phyloP scores from a whole-genome alignment of 1,284 basidiomycete species.

The Apiotrichum mycotoxinovorans region DNA sequence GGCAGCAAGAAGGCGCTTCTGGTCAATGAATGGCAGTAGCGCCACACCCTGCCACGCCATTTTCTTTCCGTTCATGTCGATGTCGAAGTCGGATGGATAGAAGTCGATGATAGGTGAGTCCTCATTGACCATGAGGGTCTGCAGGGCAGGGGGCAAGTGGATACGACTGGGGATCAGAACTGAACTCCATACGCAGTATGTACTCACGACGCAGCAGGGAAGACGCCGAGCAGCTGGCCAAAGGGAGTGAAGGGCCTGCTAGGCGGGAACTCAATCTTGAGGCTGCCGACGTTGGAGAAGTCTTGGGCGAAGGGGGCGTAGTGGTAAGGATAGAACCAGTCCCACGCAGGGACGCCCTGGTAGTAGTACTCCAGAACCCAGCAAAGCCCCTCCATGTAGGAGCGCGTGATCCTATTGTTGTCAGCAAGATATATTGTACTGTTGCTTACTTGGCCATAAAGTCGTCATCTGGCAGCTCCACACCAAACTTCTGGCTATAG shows the following conservation, averaged over 20 bases:
- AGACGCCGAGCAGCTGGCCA: slow-evolving; percentile 97
- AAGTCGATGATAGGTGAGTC: slow-evolving; percentile 95
- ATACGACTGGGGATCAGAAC: slow-evolving; percentile 59
- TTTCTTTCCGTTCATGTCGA: slow-evolving; percentile 99
- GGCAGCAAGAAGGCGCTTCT: slow-evolving; percentile 73
- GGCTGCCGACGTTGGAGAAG: slow-evolving; percentile 73
- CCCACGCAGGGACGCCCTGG: slow-evolving; percentile 97
- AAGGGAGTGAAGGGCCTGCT: slow-evolving; percentile 85
- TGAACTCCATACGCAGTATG: neutral
- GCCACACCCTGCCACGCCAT: slow-evolving; percentile 99
- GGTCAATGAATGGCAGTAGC: slow-evolving; percentile 92
- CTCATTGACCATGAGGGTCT: slow-evolving; percentile 79
- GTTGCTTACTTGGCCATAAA: slow-evolving; percentile 69
- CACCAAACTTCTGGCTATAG: slow-evolving; percentile 88
- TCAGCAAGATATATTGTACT: neutral
- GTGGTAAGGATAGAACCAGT: slow-evolving; percentile 99
- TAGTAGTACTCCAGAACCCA: slow-evolving; percentile 99
- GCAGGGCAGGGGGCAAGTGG: slow-evolving; percentile 84
- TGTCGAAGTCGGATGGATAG: slow-evolving; percentile 86
- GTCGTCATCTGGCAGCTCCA: slow-evolving; percentile 66
- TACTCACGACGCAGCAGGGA: slow-evolving; percentile 67
- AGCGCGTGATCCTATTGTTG: slow-evolving; percentile 66
- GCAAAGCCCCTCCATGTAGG: slow-evolving; percentile 88
- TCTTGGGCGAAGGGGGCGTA: slow-evolving; percentile 98
- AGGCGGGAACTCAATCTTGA: slow-evolving; percentile 69